phyloP scores from a whole-genome alignment of 192 early-diverging fungal species.

The Tieghemiomyces parasiticus region DNA sequence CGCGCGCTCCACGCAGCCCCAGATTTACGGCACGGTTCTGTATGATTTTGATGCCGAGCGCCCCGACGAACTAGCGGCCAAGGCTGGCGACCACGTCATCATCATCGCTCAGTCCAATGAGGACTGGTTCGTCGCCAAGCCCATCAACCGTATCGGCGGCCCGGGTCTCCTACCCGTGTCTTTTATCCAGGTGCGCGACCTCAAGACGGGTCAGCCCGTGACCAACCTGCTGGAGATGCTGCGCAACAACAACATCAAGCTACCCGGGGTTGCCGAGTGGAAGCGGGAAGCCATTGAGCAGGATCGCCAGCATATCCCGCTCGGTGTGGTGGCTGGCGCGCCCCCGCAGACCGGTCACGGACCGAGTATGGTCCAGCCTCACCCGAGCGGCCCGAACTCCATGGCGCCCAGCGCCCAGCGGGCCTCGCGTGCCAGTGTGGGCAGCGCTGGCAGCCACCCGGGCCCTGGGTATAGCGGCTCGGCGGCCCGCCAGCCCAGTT shows the following conservation, averaged over 20 bases:
- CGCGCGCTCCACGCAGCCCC: conserved; percentile 14
- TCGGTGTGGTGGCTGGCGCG: conserved; percentile 18
- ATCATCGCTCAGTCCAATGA: conserved; percentile 63
- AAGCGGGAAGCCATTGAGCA: conserved; percentile 40
- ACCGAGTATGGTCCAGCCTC: neutral
- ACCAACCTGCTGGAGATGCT: conserved; percentile 43
- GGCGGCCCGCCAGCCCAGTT: conserved; percentile 19
- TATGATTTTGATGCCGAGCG: conserved; percentile 61
- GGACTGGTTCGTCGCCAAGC: conserved; percentile 69
- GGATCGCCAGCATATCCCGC: conserved; percentile 25
- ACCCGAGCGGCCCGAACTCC: neutral
- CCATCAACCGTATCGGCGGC: conserved; percentile 37
- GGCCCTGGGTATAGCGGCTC: neutral
- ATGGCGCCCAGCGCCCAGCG: conserved; percentile 10
- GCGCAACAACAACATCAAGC: conserved; percentile 19
- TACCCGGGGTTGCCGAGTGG: conserved; percentile 36
- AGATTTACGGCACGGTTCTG: conserved; percentile 53
- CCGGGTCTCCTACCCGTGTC: conserved; percentile 62
- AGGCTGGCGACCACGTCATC: conserved; percentile 52
- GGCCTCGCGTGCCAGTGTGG: conserved; percentile 27
- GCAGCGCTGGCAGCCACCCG: conserved; percentile 27
- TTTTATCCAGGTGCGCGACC: conserved; percentile 61
- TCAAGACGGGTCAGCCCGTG: conserved; percentile 43
- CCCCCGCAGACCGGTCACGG: conserved; percentile 17
- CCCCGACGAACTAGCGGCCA: conserved; percentile 53